Evolutionary conservation across 345 rosid genomes (phyloP).

Genomic region (Citrus hindsii): DNA sequence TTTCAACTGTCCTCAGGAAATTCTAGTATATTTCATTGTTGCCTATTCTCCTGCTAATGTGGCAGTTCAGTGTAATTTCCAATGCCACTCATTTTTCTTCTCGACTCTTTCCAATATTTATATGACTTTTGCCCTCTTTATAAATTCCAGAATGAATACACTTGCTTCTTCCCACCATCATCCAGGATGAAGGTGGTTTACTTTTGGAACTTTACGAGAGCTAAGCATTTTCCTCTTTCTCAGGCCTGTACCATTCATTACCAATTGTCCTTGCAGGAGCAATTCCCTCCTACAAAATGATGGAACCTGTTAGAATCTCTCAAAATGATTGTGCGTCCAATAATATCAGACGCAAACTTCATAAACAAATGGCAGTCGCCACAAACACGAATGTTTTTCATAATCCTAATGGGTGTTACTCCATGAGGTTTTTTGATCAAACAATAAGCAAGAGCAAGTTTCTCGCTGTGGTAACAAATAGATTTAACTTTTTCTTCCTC

Average conservation of each 20-base stretch:
- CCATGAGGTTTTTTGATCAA: slow-evolving; percentile 39
- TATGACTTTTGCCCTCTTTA: neutral
- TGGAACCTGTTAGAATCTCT: slow-evolving; percentile 63
- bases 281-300: slow-evolving; percentile 54
- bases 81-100: neutral
- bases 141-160: neutral
- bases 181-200: neutral
- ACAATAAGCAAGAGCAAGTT: slow-evolving; percentile 56
- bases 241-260: slow-evolving; percentile 1
- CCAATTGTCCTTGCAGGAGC: slow-evolving; percentile 65
- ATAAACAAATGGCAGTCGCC: slow-evolving; percentile 59
- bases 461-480: slow-evolving; percentile 57
- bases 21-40: neutral
- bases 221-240: neutral
- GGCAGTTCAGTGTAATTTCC: neutral
- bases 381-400: slow-evolving; percentile 65
- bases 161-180: neutral
- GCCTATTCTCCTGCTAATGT: neutral
- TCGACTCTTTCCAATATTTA: neutral
- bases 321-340: slow-evolving; percentile 35
- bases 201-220: neutral
- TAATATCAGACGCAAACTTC: slow-evolving; percentile 42
- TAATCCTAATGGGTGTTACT: slow-evolving; percentile 44
- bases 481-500: slow-evolving; percentile 54
- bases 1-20: neutral